Conservation (phyloP, 805 yeast genomes). For the Pichia nakasei region DNA sequence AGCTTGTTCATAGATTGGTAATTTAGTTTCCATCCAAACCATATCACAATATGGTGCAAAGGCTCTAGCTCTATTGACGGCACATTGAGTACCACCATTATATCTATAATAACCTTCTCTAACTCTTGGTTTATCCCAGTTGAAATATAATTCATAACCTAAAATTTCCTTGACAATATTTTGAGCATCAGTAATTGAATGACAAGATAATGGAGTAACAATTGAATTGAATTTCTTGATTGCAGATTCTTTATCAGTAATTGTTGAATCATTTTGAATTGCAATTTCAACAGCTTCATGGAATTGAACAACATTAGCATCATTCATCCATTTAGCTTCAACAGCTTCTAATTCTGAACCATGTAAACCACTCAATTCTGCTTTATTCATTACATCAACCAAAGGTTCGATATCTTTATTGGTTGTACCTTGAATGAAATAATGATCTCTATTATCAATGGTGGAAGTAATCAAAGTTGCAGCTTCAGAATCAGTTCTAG, state of each 20-base stretch:
- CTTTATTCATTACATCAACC: slow-evolving; percentile 69
- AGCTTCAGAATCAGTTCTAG: slow-evolving; percentile 96
- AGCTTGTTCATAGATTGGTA: slow-evolving; percentile 91
- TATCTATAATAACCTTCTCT: slow-evolving; percentile 96
- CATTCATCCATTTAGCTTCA: slow-evolving; percentile 74
- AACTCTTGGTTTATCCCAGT: slow-evolving; percentile 94
- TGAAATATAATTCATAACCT: slow-evolving; percentile 78
- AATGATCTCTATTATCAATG: slow-evolving; percentile 91
- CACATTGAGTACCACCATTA: slow-evolving; percentile 95
- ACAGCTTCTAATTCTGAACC: slow-evolving; percentile 64
- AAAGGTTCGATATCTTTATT: slow-evolving; percentile 72
- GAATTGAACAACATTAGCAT: slow-evolving; percentile 82
- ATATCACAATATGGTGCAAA: slow-evolving; percentile 91
- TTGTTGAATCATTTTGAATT: slow-evolving; percentile 46
- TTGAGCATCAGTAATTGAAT: slow-evolving; percentile 75
- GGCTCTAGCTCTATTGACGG: slow-evolving; percentile 92
- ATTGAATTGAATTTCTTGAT: slow-evolving; percentile 55
- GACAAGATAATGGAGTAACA: slow-evolving; percentile 67
- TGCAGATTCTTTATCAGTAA: slow-evolving; percentile 52
- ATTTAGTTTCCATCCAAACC: slow-evolving; percentile 97
- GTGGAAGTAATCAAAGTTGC: slow-evolving; percentile 92
- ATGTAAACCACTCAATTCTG: slow-evolving; percentile 64
- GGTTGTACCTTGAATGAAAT: slow-evolving; percentile 83
- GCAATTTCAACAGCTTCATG: slow-evolving; percentile 86
- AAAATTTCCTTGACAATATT: slow-evolving; percentile 62